Evolutionary conservation across 2,329 filamentous ascomycete genomes (phyloP).

Genomic region (Xylariales sp.): DNA sequence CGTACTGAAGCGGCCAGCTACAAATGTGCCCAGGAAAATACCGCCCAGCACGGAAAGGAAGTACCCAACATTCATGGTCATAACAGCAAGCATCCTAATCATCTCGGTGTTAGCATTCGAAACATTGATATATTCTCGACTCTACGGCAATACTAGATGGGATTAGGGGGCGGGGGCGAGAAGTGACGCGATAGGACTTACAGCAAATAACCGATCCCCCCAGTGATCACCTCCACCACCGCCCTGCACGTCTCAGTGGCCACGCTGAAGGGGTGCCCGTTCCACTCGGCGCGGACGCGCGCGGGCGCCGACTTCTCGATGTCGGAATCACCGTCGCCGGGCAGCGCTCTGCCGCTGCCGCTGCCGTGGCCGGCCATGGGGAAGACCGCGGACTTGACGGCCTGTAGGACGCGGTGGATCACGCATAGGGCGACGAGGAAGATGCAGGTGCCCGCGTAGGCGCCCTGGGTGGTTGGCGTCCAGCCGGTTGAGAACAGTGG

Average conservation of each 20-base stretch:
- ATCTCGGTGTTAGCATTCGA: conserved; percentile 5
- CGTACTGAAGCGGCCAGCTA: neutral
- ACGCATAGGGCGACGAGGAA: conserved; percentile 77
- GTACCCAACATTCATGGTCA: conserved; percentile 67
- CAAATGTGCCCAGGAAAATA: conserved; percentile 34
- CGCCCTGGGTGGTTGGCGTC: conserved; percentile 65
- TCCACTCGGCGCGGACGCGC: too few species aligned
- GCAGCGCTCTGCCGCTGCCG: neutral
- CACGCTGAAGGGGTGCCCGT: conserved; percentile 30
- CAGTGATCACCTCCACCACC: conserved; percentile 46
- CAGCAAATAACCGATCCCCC: conserved; percentile 61
- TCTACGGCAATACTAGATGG: conserved; percentile 1
- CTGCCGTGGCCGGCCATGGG: neutral
- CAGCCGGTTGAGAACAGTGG: conserved; percentile 65
- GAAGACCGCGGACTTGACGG: conserved; percentile 27
- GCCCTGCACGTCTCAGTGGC: conserved; percentile 58
- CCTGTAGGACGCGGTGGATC: conserved; percentile 66
- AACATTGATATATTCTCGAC: neutral
- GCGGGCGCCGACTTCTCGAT: too few species aligned
- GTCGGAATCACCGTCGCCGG: neutral
- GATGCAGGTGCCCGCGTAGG: conserved; percentile 86
- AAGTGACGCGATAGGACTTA: too few species aligned
- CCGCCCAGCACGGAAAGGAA: conserved; percentile 61
- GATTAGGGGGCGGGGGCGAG: neutral
- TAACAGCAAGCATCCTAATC: conserved; percentile 64